phyloP scores from a whole-genome alignment of 2,329 filamentous ascomycete genomes.

The Claviceps spartinae region DNA sequence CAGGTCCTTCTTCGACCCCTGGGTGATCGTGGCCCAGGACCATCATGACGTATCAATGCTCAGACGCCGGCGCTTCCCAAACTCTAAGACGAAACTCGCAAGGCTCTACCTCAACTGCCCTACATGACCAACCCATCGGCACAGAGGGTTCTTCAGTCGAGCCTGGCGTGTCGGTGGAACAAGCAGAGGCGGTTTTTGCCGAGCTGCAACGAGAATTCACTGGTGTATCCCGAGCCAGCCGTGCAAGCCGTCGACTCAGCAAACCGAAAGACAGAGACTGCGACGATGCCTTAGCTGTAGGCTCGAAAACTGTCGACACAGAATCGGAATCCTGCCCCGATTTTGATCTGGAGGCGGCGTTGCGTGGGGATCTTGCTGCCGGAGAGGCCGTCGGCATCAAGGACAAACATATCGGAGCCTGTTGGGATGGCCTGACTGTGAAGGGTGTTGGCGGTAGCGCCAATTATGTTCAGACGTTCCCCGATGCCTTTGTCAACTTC shows the following conservation, averaged over 20 bases:
- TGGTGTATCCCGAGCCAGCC: conserved; percentile 39
- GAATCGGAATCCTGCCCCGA: conserved; percentile 32
- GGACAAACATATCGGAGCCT: conserved; percentile 64
- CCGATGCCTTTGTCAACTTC: conserved; percentile 62
- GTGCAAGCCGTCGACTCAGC: conserved; percentile 25
- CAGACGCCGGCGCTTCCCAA: not conserved
- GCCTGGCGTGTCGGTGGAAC: conserved; percentile 48
- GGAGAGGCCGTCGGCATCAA: conserved; percentile 68
- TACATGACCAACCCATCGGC: not conserved
- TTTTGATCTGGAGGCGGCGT: conserved; percentile 63
- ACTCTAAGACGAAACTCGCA: not conserved
- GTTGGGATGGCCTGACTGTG: conserved; percentile 67
- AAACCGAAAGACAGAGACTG: conserved; percentile 29
- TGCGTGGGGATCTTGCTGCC: conserved; percentile 58
- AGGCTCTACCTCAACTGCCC: not conserved
- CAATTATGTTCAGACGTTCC: conserved; percentile 63
- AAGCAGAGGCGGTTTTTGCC: conserved; percentile 57
- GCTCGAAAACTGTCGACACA: conserved; percentile 25
- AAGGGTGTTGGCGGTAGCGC: conserved; percentile 60
- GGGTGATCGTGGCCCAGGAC: not conserved
- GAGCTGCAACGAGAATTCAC: conserved; percentile 51
- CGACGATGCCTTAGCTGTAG: conserved; percentile 38
- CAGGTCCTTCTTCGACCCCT: not conserved
- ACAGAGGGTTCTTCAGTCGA: not conserved
- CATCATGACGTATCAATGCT: not conserved